Evolutionary conservation across 495 filamentous ascomycete species (phyloP), one percentile per base, ranked within the genome.

Genomic region (Penicillium antarcticum): DNA sequence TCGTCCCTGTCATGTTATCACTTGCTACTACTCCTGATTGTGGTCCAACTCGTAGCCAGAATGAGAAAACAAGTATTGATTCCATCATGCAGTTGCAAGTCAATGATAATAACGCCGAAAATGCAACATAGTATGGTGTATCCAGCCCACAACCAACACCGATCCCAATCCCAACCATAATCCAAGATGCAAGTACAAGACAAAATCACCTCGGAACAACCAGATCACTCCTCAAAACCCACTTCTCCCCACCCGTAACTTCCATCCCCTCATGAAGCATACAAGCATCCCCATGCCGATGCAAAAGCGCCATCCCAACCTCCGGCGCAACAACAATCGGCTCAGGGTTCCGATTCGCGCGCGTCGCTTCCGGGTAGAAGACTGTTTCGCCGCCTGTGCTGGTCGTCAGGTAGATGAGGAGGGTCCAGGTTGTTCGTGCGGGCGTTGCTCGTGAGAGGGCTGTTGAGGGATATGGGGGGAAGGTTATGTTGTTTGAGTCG

Each of bases 401-500:
- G 8, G 85, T 87, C 0, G 87, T 91, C 29, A 97, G 79, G 58
- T 97, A 97, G 43, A 96, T 81, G 1, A 96, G 78, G 5, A 96
- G 78, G 0, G 92, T 96, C 91, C 92, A 97, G 0, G 92, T 96
- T 13, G 92, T 96, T 59, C 81, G 84, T 2, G 81, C 87, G n/a
- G 76, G 75, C 4, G 73, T 62, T n/a, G 75, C 50, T 34, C 64
- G 58, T 2, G 47, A 32, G 6, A 72, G 54, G 1, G 26, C 26
- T 10, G 69, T 63, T 1, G 71, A 53, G 6, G 52, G 51, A 18
- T 73, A 57, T 1, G 79, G 67, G 4, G 74, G 71, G 37, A 91
- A 74, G 3, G 72, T 75, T 16, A 94, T 62, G 45, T 70, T 72
- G 55, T 92, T 88, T 12, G 85, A 85, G 58, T 95, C 92, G 67